A percentile compares a stretch with the other conserved stretches of the same genome.
Conservation (phyloP, 345 rosid genomes). For the Crucihimalaya himalaica region DNA sequence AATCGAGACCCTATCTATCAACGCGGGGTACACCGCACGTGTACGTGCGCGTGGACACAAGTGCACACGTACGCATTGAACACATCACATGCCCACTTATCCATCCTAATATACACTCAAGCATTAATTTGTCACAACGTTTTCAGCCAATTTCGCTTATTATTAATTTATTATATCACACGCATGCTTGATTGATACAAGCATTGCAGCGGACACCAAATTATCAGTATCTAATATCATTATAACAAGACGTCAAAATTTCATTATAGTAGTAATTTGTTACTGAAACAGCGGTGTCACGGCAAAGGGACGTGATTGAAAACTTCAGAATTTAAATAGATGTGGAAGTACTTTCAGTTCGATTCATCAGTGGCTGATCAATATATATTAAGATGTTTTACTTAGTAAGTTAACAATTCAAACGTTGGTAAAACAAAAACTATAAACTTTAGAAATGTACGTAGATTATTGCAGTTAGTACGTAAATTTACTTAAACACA, state of each 20-base stretch:
- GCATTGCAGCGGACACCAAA: slow-evolving; percentile 3
- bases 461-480: no score
- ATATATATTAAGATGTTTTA: not conserved
- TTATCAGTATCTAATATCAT: not conserved
- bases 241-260: not conserved
- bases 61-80: slow-evolving; percentile 36
- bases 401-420: not conserved
- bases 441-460: not conserved
- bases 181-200: slow-evolving; percentile 30
- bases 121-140: slow-evolving; percentile 35
- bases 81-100: slow-evolving; percentile 38
- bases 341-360: not conserved
- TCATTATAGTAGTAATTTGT: not conserved
- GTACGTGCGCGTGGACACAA: slow-evolving; percentile 34
- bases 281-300: not conserved
- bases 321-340: not conserved
- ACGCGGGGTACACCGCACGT: slow-evolving; percentile 28
- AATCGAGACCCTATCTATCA: slow-evolving; percentile 4
- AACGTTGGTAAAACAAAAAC: not conserved
- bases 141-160: not conserved
- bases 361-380: not conserved
- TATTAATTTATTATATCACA: slow-evolving; percentile 26
- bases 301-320: not conserved
- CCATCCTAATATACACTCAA: not conserved
- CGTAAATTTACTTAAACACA: no score